Base-by-base conservation (phyloP, 495 filamentous ascomycete genomes). In the Pseudotulostoma volvatum region DNA sequence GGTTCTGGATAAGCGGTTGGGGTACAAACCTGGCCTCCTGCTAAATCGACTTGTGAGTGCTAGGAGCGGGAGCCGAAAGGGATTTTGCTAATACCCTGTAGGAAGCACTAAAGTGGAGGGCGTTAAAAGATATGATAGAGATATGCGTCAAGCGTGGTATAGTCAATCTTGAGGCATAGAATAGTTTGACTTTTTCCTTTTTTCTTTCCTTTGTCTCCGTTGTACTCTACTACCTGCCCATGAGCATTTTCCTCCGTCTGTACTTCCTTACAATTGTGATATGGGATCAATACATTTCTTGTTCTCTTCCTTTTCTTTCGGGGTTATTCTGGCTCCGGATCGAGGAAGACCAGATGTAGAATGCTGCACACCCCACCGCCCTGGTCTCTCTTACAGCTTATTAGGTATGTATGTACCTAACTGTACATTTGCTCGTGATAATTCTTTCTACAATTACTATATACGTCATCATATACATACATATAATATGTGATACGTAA, bases 1-100 rank as follows among this genome's bases (percentile, higher is more conserved):
- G 78, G 77, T 59, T 81, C 76, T 55, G 76, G 78, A 84, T 81
- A 73, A 38, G 56, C 55, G 48, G 49, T 51, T 56, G 45, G n/a
- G n/a, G n/a, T n/a, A n/a, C n/a, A n/a, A n/a, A n/a, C n/a, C n/a
- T n/a, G n/a, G n/a, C n/a, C n/a, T n/a, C n/a, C n/a, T n/a, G n/a
- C n/a, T n/a, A n/a, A n/a, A n/a, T n/a, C n/a, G 20, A 21, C n/a
- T 21, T 17, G 11, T 34, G 38, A 31, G 8, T 21, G 1, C 19
- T 19, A 36, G 17, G 11, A 31, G 36, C 19, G 16, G 8, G 42
- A 13, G 34, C 14, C 34, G 34, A 16, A 4, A 31, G 15, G 40
- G 13, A 34, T 41, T 9, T 28, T 36, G 9, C 32, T 42, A 18
- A 42, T 30, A 18, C 28, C 9, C 7, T 8, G n/a, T n/a, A n/a